phyloP scores from a whole-genome alignment of 352 stramenopile species.

The Lagenidium giganteum region DNA sequence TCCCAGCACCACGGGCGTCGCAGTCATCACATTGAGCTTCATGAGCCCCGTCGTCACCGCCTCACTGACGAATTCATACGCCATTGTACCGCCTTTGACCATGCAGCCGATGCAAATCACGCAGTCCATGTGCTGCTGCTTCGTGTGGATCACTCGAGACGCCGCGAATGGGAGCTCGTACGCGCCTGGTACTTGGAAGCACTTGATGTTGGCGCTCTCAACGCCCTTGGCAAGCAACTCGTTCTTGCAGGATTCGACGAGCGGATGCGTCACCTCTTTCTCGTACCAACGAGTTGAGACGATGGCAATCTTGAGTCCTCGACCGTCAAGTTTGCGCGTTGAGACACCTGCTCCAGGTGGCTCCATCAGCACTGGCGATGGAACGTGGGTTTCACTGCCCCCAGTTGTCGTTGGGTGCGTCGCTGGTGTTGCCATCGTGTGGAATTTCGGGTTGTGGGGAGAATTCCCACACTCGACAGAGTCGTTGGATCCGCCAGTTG shows the following conservation, averaged over 20 bases:
- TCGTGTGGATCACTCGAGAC: slow-evolving; percentile 63
- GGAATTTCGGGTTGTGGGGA: too few relatives aligned
- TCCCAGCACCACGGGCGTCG: slow-evolving; percentile 78
- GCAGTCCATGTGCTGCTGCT: slow-evolving; percentile 86
- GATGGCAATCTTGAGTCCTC: slow-evolving; percentile 39
- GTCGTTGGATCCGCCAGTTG: too few relatives aligned
- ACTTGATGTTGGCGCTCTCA: slow-evolving; percentile 28
- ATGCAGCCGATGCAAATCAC: slow-evolving; percentile 95
- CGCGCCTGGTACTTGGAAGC: slow-evolving; percentile 85
- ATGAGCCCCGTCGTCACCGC: slow-evolving; percentile 93
- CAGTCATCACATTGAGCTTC: slow-evolving; percentile 92
- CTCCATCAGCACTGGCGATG: slow-evolving; percentile 12
- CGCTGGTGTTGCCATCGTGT: too few relatives aligned
- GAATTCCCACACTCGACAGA: too few relatives aligned
- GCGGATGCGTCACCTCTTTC: slow-evolving; percentile 36
- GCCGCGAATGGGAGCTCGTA: slow-evolving; percentile 96
- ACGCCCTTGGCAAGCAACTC: slow-evolving; percentile 63
- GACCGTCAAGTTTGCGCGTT: slow-evolving; percentile 7
- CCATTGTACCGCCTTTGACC: slow-evolving; percentile 94
- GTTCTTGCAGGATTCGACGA: slow-evolving; percentile 40
- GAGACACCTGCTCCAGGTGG: slow-evolving; percentile 1
- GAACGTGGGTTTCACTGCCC: too few relatives aligned
- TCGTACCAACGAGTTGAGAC: slow-evolving; percentile 63
- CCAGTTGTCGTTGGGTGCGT: too few relatives aligned
- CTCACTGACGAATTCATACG: slow-evolving; percentile 98